Base-by-base conservation (phyloP, 2,329 filamentous ascomycete genomes). In the Hypomyces perniciosus region DNA sequence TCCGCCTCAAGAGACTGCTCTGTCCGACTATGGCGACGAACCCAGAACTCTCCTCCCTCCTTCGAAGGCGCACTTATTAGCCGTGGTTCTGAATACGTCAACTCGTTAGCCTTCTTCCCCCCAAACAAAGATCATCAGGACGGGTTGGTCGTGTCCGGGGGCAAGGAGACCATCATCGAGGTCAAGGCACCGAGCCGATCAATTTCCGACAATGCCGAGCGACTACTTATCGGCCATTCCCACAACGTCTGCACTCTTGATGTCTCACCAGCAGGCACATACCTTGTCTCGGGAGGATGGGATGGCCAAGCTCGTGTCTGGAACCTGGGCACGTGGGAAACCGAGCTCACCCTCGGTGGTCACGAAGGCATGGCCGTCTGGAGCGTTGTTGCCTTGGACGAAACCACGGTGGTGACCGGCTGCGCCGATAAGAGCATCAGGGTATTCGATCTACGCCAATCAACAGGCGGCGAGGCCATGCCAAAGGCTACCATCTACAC, bases 1-100 rank as follows among this genome's bases (percentile, higher is more conserved):
- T 95, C 93, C 20, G 90, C 89, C 34, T 97, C 93, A 43, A 81
- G 93, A 71, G 93, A 99, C 73, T 87, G 86, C 61, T 95, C 89
- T 12, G 90, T 96, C 48, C 85, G 92, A 44, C 72, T 88, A 58
- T 99, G 93, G 93, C 85, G 83, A 58, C 83, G 83, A 52, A 75
- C 79, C 28, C 79, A 81, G 41, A 72, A 79, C 40, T 75, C 77
- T 5, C 87, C 89, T 30, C 85, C 86, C 1, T 70, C 71, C 13
- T 97, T 87, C 68, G 87, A 95, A 56, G 80, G 82, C 59, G 83
- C 81, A n/a, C 84, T 96, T 53, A 76, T 87, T 51, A 86, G 85
- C 39, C 85, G 92, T 57, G 88, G 89, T 53, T 81, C 87, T 39
- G 84, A 88, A 56, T 99, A 93, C 64, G 82, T 97, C 72, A 99